A percentile compares a stretch with the other conserved stretches of the same genome.
Conservation (phyloP, 2,329 filamentous ascomycete species). For the Colletotrichum zoysiae region DNA sequence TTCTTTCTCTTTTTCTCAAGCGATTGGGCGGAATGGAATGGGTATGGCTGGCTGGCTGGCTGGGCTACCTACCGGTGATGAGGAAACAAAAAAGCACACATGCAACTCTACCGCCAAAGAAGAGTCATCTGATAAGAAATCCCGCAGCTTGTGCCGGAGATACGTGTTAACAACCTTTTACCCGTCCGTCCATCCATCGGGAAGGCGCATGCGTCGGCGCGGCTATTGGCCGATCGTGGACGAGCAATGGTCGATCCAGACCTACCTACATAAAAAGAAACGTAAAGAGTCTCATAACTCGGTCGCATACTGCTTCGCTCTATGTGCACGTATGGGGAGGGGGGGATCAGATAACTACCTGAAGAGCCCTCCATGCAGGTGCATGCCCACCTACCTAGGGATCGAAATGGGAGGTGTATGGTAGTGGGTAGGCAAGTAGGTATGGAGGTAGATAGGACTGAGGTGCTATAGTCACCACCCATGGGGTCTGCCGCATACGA, state of each 20-base stretch:
- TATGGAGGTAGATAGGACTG: neutral
- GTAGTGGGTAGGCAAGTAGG: no score
- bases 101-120: conserved; percentile 6
- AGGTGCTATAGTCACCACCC: conserved; percentile 7
- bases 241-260: neutral
- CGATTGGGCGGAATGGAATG: conserved; percentile 11
- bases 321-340: conserved; percentile 23
- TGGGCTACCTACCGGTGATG: no score
- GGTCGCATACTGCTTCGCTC: conserved; percentile 16
- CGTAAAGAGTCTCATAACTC: conserved; percentile 30
- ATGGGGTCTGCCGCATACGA: neutral
- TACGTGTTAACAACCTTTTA: neutral
- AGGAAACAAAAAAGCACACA: conserved; percentile 1
- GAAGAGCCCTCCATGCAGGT: conserved; percentile 15
- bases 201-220: conserved; percentile 27
- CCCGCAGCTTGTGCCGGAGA: conserved; percentile 10
- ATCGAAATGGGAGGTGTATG: conserved; percentile 16
- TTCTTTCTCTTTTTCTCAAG: neutral
- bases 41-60: neutral
- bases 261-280: conserved; percentile 8
- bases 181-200: conserved; percentile 5
- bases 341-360: conserved; percentile 9
- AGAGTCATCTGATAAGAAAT: conserved; percentile 23
- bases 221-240: conserved; percentile 25
- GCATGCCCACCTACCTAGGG: neutral